Percentiles rank a stretch among this genome's conserved stretches.
phyloP scores from a whole-genome alignment of 2,329 filamentous ascomycete species.

The Aspergillus costaricaensis region DNA sequence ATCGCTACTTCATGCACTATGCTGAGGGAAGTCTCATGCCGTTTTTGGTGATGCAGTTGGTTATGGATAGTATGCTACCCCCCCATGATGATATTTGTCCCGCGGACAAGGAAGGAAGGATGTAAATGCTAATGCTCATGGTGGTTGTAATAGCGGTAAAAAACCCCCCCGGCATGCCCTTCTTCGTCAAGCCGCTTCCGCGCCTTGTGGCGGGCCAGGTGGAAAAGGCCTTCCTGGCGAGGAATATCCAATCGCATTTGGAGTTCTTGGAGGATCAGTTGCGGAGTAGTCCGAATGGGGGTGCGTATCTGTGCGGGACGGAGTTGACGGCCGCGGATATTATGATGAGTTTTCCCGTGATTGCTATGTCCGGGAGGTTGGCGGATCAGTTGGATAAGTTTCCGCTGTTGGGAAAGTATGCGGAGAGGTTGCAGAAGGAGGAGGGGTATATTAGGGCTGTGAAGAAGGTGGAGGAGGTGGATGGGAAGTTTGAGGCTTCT shows the following conservation, averaged over 20 bases:
- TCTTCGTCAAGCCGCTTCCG: conserved; percentile 69
- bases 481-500: conserved; percentile 39
- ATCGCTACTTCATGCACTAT: conserved; percentile 77
- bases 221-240: conserved; percentile 41
- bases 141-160: conserved; percentile 43
- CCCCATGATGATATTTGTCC: not conserved
- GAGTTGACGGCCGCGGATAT: conserved; percentile 50
- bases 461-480: conserved; percentile 44
- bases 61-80: conserved; percentile 57
- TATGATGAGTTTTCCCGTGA: conserved; percentile 50
- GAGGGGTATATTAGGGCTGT: conserved; percentile 45
- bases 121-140: not conserved
- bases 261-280: conserved; percentile 50
- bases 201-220: conserved; percentile 53
- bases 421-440: conserved; percentile 37
- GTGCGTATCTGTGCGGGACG: conserved; percentile 46
- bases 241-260: conserved; percentile 46
- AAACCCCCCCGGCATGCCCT: conserved; percentile 58
- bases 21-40: conserved; percentile 82
- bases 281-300: conserved; percentile 42
- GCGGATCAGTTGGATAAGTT: conserved; percentile 34
- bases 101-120: not conserved
- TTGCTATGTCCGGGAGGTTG: conserved; percentile 39
- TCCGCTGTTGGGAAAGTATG: conserved; percentile 41
- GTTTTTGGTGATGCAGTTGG: conserved; percentile 63